phyloP scores from a whole-genome alignment of 2,329 filamentous ascomycete species.

The Grosmannia serpens region DNA sequence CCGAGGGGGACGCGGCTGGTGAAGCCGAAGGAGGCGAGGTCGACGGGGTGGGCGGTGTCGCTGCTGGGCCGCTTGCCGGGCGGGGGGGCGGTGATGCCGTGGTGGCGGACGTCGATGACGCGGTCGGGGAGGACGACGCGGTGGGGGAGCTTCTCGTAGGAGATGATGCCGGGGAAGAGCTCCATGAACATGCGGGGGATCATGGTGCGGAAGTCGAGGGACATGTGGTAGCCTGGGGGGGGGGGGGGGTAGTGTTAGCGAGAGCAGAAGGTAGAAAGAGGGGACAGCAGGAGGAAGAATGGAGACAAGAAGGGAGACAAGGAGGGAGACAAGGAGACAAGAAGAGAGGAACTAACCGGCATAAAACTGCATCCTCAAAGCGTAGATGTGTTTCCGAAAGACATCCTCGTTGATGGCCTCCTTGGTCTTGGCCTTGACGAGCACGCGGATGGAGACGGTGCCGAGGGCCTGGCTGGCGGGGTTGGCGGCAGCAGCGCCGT shows the following conservation, averaged over 20 bases:
- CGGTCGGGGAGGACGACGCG: constrained; percentile 8
- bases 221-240: constrained; percentile 24
- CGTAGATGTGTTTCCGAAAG: constrained; percentile 5
- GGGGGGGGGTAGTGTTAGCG: not conserved
- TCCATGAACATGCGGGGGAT: constrained; percentile 30
- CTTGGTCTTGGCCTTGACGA: constrained; percentile 20
- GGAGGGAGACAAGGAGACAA: no score
- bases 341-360: not conserved
- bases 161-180: constrained; percentile 23
- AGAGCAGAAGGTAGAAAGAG: no score
- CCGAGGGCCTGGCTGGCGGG: constrained; percentile 22
- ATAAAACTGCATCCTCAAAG: constrained; percentile 1
- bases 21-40: constrained; percentile 6
- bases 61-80: constrained; percentile 2
- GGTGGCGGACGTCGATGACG: constrained; percentile 5
- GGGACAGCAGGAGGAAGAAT: no score
- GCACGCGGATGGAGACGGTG: constrained; percentile 30
- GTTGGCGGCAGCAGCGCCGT: constrained; percentile 15
- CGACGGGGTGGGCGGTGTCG: constrained; percentile 3
- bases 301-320: no score
- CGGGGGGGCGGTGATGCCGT: constrained; percentile 8
- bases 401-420: constrained; percentile 11
- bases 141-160: constrained; percentile 14
- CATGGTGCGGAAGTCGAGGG: constrained; percentile 31
- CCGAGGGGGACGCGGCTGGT: constrained; percentile 17